phyloP scores from a whole-genome alignment of 2,329 filamentous ascomycete species.

The Atkinsonella texensis region DNA sequence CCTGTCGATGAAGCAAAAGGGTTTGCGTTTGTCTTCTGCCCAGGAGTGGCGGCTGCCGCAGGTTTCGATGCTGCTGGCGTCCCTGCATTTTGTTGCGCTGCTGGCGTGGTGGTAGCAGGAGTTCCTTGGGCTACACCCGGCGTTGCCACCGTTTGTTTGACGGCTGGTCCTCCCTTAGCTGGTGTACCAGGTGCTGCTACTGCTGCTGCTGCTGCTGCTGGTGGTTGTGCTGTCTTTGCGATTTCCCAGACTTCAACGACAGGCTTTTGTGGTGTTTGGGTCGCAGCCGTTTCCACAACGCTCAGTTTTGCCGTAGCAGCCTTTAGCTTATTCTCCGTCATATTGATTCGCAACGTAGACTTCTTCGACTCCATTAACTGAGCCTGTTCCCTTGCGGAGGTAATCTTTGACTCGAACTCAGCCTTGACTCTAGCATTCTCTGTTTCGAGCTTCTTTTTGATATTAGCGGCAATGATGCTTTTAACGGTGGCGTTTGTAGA shows the following conservation, averaged over 20 bases:
- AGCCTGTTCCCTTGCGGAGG: slow-evolving; percentile 47
- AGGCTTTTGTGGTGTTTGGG: slow-evolving; percentile 72
- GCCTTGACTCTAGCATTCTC: slow-evolving; percentile 50
- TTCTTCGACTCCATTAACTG: slow-evolving; percentile 66
- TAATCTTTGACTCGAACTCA: slow-evolving; percentile 42
- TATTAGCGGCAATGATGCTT: slow-evolving; percentile 46
- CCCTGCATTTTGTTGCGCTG: slow-evolving; percentile 1
- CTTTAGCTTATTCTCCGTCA: slow-evolving; percentile 59
- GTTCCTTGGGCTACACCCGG: not conserved
- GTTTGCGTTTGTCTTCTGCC: not conserved
- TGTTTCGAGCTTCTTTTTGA: slow-evolving; percentile 57
- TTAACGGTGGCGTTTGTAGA: slow-evolving; percentile 44
- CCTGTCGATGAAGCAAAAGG: slow-evolving; percentile 1
- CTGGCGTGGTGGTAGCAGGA: slow-evolving; percentile 2
- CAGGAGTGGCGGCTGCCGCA: slow-evolving; percentile 4
- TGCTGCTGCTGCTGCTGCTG: slow-evolving; percentile 8
- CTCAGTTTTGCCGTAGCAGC: slow-evolving; percentile 58
- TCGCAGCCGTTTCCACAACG: slow-evolving; percentile 68
- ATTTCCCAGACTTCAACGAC: slow-evolving; percentile 80
- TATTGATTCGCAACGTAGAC: slow-evolving; percentile 61
- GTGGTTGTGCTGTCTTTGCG: slow-evolving; percentile 43
- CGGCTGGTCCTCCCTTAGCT: slow-evolving; percentile 6
- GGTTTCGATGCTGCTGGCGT: slow-evolving; percentile 10
- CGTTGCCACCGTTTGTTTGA: slow-evolving; percentile 11
- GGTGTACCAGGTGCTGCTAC: slow-evolving; percentile 6